Percentiles rank a stretch among this genome's conserved stretches.
Conservation (phyloP, 140 eudicot genomes). For the Bidens hawaiensis region DNA sequence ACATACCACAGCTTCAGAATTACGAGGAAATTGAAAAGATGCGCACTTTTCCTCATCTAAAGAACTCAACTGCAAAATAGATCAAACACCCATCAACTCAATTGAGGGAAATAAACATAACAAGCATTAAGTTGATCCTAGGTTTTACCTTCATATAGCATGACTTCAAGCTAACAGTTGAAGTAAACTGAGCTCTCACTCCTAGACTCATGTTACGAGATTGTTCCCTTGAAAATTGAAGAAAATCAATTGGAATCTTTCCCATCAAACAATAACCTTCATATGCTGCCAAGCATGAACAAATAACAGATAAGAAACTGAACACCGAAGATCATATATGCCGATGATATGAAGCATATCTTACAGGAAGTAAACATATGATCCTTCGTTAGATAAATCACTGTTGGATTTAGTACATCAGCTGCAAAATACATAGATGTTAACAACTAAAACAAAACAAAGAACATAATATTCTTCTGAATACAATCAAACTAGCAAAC, state of each 20-base stretch:
- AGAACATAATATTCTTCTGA: background rate
- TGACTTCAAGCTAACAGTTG: slow-evolving; percentile 62
- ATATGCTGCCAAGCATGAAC: slow-evolving; percentile 36
- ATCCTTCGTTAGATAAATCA: slow-evolving; percentile 37
- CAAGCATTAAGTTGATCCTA: background rate
- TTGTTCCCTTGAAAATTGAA: slow-evolving; percentile 64
- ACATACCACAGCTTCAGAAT: slow-evolving; percentile 54
- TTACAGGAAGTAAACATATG: slow-evolving; percentile 50
- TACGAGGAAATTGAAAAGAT: slow-evolving; percentile 50
- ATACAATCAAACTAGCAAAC: background rate
- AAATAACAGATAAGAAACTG: slow-evolving; percentile 12
- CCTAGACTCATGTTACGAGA: slow-evolving; percentile 58
- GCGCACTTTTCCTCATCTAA: slow-evolving; percentile 44
- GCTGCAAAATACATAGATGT: slow-evolving; percentile 42
- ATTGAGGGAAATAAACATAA: slow-evolving; percentile 6
- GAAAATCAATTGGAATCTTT: slow-evolving; percentile 62
- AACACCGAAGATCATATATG: background rate
- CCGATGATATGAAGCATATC: slow-evolving; percentile 7
- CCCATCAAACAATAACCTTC: slow-evolving; percentile 70
- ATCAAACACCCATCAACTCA: slow-evolving; percentile 1
- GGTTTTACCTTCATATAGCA: slow-evolving; percentile 65
- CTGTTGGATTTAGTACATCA: slow-evolving; percentile 28
- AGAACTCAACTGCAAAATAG: slow-evolving; percentile 47
- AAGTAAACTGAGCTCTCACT: slow-evolving; percentile 58
- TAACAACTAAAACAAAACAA: slow-evolving; percentile 5